Base-by-base conservation (phyloP, 371 early-diverging fungal species). In the Mycotypha africana region DNA sequence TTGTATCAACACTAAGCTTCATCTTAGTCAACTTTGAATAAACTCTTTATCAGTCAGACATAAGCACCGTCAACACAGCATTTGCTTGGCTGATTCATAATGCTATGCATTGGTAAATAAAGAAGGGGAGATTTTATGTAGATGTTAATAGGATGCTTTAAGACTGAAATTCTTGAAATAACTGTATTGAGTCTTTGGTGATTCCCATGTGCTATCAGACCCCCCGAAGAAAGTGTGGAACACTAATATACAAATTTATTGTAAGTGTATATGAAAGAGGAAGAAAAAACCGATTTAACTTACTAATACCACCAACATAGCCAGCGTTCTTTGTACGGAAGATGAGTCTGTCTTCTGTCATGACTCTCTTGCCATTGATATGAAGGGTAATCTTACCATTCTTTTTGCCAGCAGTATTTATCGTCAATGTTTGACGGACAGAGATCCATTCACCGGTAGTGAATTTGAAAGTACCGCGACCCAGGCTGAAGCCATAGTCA, bases 181-280 rank as follows among this genome's bases (percentile, higher is more conserved):
- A 12, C 67, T 60, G 49, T 61, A 66, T 61, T 81, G 79, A 5
- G 51, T 58, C 5, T 25, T 72, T 14, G 76, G 81, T 3, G 77
- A 70, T 15, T 61, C 65, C 63, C 75, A 84, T 22, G 56, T 45
- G 1, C 19, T 19, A 21, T 64, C 61, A 10, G 49, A 45, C 11
- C 82, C 82, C 38, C 81, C 81, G 63, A 84, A 81, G 69, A 81
- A 81, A 14, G 77, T 65, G 35, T 69, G 54, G 36, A 54, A 54
- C 54, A 54, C 54, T 54, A 45, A n/a, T 24, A 26, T n/a, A 26
- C n/a, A n/a, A n/a, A n/a, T n/a, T n/a, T n/a, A n/a, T n/a, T 25
- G n/a, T 17, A 30, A 21, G 28, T 28, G 11, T 25, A 25, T n/a
- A 17, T 19, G 3, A 22, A 22, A n/a, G 12, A 34, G n/a, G 7